Conservation (phyloP, 2,329 filamentous ascomycete genomes). For the Beauveria asiatica region DNA sequence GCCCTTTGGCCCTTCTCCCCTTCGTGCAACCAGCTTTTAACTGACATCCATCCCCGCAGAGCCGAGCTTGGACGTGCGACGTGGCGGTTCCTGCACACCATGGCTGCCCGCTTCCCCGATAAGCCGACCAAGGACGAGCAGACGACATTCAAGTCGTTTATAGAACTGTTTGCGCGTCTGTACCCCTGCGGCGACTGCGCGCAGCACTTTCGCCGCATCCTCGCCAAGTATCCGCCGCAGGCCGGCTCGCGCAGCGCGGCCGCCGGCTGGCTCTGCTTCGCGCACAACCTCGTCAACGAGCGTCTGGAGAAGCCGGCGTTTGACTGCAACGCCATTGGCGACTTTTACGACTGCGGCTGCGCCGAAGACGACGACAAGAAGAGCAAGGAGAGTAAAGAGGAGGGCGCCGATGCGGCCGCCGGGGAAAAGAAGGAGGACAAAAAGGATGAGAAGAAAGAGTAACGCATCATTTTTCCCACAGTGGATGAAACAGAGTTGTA, state of each 20-base stretch:
- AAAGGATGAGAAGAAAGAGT: background rate
- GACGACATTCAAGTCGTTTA: constrained; percentile 54
- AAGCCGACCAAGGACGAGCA: constrained; percentile 54
- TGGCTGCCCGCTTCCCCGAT: constrained; percentile 61
- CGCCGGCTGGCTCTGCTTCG: constrained; percentile 59
- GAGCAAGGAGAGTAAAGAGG: constrained; percentile 7
- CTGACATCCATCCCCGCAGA: constrained; percentile 23
- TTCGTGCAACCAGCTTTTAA: background rate
- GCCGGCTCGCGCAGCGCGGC: constrained; percentile 54
- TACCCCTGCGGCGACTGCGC: constrained; percentile 66
- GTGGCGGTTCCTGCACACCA: constrained; percentile 64
- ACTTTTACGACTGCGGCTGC: constrained; percentile 65
- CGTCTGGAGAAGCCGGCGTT: constrained; percentile 53
- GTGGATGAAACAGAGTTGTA: background rate
- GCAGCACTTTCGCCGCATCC: constrained; percentile 54
- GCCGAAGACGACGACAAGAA: constrained; percentile 51
- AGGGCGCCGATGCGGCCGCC: background rate
- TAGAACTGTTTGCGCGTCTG: constrained; percentile 58
- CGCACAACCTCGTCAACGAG: constrained; percentile 61
- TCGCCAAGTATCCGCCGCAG: constrained; percentile 57
- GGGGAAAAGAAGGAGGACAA: background rate
- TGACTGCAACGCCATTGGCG: constrained; percentile 59
- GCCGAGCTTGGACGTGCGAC: constrained; percentile 59
- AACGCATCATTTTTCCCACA: background rate
- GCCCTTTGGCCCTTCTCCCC: too few relatives aligned